Conservation (phyloP, 2,329 filamentous ascomycete genomes). For the Trichophyton mentagrophytes region DNA sequence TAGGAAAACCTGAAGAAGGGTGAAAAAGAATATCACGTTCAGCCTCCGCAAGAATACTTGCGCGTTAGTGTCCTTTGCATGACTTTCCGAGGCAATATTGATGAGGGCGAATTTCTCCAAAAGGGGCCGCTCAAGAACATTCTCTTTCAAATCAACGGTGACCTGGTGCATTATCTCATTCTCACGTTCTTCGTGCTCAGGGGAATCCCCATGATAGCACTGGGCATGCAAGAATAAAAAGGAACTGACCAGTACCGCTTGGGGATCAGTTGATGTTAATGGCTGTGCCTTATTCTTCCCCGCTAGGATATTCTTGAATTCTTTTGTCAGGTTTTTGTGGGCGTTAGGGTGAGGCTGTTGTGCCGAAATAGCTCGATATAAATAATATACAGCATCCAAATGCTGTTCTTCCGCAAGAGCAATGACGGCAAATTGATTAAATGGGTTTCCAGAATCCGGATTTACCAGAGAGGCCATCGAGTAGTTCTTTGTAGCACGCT, state of each 20-base stretch:
- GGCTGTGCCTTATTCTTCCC: slow-evolving; percentile 46
- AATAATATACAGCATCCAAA: slow-evolving; percentile 74
- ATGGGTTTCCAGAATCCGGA: slow-evolving; percentile 65
- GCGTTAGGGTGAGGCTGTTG: slow-evolving; percentile 63
- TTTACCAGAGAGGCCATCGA: slow-evolving; percentile 64
- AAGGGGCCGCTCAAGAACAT: slow-evolving; percentile 45
- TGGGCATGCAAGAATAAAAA: slow-evolving; percentile 77
- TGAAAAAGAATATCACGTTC: slow-evolving; percentile 64
- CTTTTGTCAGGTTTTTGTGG: slow-evolving; percentile 60
- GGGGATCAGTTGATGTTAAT: slow-evolving; percentile 25
- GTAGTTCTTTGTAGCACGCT: slow-evolving; percentile 73
- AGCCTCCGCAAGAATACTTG: slow-evolving; percentile 56
- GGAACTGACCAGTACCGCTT: slow-evolving; percentile 58
- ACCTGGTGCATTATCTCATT: slow-evolving; percentile 71
- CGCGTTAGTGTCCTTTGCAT: slow-evolving; percentile 41
- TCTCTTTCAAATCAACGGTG: slow-evolving; percentile 57
- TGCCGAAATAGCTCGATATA: slow-evolving; percentile 70
- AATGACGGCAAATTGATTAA: slow-evolving; percentile 85
- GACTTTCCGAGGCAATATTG: slow-evolving; percentile 72
- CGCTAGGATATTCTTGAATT: slow-evolving; percentile 55
- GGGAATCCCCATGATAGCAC: slow-evolving; percentile 66
- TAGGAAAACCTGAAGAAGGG: slow-evolving; percentile 56
- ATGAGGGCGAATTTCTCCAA: slow-evolving; percentile 70
- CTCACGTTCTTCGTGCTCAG: slow-evolving; percentile 68
- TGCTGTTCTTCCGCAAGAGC: slow-evolving; percentile 64